A percentile compares a stretch with the other conserved stretches of the same genome.
Evolutionary conservation across 257 asterid genomes (phyloP).

Genomic region (Nicotiana tabacum): DNA sequence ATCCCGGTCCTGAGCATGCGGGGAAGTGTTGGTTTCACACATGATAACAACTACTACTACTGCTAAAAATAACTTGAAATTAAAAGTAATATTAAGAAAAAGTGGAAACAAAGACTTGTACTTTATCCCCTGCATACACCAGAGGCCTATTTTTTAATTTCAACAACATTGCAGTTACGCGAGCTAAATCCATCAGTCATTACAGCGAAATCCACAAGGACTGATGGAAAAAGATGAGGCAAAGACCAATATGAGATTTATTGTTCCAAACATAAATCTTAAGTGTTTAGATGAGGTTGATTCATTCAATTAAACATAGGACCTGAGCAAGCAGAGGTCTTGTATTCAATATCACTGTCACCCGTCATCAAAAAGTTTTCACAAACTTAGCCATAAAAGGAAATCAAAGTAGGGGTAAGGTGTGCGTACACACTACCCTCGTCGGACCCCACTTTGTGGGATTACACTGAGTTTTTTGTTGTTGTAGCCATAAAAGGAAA

Average conservation of each 20-base stretch:
- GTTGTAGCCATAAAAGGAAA: not conserved
- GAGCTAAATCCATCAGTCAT: constrained; percentile 4
- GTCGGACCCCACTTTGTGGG: too few species aligned
- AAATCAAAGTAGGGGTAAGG: not conserved
- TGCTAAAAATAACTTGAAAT: not conserved
- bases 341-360: not conserved
- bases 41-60: not conserved
- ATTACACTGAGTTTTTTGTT: too few species aligned
- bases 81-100: not conserved
- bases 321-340: not conserved
- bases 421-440: too few species aligned
- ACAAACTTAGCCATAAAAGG: not conserved
- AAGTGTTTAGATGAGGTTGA: not conserved
- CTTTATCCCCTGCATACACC: not conserved
- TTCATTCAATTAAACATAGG: not conserved
- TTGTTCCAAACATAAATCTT: not conserved
- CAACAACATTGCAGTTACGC: not conserved
- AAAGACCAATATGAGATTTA: not conserved
- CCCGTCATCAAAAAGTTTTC: not conserved
- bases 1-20: too few species aligned
- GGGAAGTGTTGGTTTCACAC: too few species aligned
- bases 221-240: not conserved
- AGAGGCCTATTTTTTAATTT: not conserved
- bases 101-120: not conserved
- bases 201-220: not conserved